Evolutionary conservation across 2,329 filamentous ascomycete species (phyloP).

Genomic region (Aspergillus ibericus): DNA sequence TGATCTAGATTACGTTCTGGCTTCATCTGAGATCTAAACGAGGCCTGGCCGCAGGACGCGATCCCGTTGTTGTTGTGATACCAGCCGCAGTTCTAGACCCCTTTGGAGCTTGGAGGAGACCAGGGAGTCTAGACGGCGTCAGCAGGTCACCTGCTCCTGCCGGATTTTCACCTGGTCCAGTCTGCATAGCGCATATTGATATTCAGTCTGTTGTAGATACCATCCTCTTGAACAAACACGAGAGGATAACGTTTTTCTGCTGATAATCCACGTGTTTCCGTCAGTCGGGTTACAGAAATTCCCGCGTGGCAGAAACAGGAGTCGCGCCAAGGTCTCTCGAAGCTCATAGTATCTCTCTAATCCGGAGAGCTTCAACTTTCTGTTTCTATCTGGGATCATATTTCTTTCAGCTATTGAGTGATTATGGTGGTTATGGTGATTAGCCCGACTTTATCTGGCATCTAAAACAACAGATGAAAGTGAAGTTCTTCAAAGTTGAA

Average conservation of each 20-base stretch:
- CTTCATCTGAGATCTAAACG: not conserved
- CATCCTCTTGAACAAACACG: not conserved
- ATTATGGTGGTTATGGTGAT: too few relatives aligned
- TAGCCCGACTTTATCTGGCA: too few relatives aligned
- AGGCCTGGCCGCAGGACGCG: not conserved
- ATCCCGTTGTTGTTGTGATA: not conserved
- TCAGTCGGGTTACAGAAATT: not conserved
- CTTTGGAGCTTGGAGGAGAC: not conserved
- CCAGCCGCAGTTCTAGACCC: not conserved
- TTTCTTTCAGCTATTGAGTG: too few relatives aligned
- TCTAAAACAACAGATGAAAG: too few relatives aligned
- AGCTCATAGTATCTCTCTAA: too few relatives aligned
- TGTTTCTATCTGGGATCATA: too few relatives aligned
- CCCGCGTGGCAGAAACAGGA: too few relatives aligned
- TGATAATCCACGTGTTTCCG: not conserved
- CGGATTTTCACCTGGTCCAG: not conserved
- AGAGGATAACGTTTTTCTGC: not conserved
- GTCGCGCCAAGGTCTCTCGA: too few relatives aligned
- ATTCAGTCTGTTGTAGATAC: not conserved
- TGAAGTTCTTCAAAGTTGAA: too few relatives aligned
- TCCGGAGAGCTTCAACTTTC: too few relatives aligned
- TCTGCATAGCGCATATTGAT: too few relatives aligned
- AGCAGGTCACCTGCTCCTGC: not conserved
- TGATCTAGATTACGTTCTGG: not conserved
- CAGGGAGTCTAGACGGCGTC: not conserved